These are phyloP conservation scores for Rhizophagus prolifer DNA, from an alignment of 192 early-diverging fungal genomes.

Conservation along the genomic window DNA sequence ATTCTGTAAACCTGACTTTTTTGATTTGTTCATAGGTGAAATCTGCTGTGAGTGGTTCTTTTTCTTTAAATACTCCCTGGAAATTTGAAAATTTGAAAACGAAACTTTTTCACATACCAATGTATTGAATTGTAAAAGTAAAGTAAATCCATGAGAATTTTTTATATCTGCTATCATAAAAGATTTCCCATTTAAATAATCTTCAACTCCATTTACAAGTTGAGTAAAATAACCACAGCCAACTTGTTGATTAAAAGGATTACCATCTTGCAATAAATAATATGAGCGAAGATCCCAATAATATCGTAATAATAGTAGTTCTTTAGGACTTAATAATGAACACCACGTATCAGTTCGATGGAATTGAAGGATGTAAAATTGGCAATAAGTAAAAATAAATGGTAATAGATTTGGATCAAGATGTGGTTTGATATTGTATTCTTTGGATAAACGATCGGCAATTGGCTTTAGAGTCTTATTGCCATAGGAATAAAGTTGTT, in stretches of 20 bases:
- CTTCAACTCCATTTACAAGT: conserved; percentile 3
- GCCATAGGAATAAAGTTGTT: background rate
- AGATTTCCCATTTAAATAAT: conserved; percentile 14
- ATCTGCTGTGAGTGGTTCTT: background rate
- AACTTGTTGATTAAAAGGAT: background rate
- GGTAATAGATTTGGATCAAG: background rate
- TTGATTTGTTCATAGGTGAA: conserved; percentile 4
- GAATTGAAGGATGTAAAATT: background rate
- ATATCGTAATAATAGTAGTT: background rate
- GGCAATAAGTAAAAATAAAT: background rate
- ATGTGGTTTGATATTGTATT: conserved; percentile 2
- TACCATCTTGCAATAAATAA: background rate
- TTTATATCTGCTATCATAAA: conserved; percentile 4
- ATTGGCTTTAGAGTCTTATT: background rate
- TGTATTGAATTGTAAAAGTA: background rate
- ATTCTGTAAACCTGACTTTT: background rate
- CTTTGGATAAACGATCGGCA: background rate
- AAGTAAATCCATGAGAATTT: conserved; percentile 1
- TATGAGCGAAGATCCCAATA: background rate
- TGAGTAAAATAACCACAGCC: background rate
- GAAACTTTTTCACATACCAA: conserved; percentile 1
- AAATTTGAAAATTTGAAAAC: too few species aligned
- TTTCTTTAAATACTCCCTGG: background rate
- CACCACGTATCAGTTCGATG: conserved; percentile 6
- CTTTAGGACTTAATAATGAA: background rate